A percentile compares a stretch with the other conserved stretches of the same genome.
Evolutionary conservation across 306 rosid genomes (phyloP).

Genomic region (Dryas octopetala): DNA sequence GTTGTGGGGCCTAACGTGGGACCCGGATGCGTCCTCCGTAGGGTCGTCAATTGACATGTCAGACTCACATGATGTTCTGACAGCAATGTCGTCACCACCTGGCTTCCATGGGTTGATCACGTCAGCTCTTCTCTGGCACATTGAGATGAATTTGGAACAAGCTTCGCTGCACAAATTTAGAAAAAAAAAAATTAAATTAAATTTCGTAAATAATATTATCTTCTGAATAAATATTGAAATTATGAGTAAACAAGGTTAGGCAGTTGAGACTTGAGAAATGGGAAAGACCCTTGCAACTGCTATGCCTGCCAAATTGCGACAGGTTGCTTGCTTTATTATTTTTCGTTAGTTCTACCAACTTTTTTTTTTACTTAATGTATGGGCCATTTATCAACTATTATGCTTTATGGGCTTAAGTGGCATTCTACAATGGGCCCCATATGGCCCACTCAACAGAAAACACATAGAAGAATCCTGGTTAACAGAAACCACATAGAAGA

Average conservation of each 20-base stretch:
- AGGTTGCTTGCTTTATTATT: slow-evolving; percentile 4
- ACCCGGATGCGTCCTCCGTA: slow-evolving; percentile 47
- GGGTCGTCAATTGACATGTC: slow-evolving; percentile 95
- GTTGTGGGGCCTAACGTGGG: slow-evolving; percentile 32
- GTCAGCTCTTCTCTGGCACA: slow-evolving; percentile 73
- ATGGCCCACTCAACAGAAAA: neutral
- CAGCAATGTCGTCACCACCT: slow-evolving; percentile 51
- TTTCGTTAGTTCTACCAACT: slow-evolving; percentile 10
- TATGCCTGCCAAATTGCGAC: slow-evolving; percentile 31
- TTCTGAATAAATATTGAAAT: neutral
- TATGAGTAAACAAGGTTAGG: neutral
- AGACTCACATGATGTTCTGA: slow-evolving; percentile 75
- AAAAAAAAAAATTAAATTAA: neutral
- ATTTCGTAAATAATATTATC: neutral
- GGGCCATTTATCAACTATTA: slow-evolving; percentile 4
- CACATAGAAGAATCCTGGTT: neutral
- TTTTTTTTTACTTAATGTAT: no score
- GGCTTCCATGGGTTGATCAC: slow-evolving; percentile 55
- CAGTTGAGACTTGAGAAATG: slow-evolving; percentile 14
- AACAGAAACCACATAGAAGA: neutral
- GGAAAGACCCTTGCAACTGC: slow-evolving; percentile 32
- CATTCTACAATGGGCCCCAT: slow-evolving; percentile 21
- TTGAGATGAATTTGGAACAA: slow-evolving; percentile 55
- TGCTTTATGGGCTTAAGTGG: neutral
- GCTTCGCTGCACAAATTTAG: slow-evolving; percentile 63